These are phyloP conservation scores for Trifolium pratense DNA, from an alignment of 306 rosid species.

Conservation along the genomic window DNA sequence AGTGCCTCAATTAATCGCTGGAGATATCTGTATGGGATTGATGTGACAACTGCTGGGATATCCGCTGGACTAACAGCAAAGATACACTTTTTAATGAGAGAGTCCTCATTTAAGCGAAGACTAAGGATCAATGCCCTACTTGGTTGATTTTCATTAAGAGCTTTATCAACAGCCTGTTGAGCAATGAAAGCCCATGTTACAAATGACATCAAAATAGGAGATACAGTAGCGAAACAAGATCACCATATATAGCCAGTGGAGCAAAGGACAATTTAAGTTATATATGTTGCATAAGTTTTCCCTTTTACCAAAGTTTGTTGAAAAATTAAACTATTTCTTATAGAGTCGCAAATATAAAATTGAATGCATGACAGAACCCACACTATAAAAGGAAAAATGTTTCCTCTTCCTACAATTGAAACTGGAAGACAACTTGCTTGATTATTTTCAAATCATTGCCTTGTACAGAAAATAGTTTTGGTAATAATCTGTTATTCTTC, in stretches of 20 bases:
- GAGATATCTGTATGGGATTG: constrained; percentile 73
- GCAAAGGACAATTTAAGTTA: not conserved
- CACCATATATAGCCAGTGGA: constrained; percentile 5
- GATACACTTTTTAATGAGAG: constrained; percentile 70
- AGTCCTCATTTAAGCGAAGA: constrained; percentile 82
- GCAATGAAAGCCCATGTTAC: constrained; percentile 33
- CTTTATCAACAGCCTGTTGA: constrained; percentile 82
- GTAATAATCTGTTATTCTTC: constrained; percentile 17
- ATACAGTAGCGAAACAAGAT: constrained; percentile 20
- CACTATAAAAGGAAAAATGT: not conserved
- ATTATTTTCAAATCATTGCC: constrained; percentile 4
- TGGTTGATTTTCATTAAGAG: constrained; percentile 68
- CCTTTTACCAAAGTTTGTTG: not conserved
- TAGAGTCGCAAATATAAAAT: not conserved
- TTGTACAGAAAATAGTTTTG: constrained; percentile 15
- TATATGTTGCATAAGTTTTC: not conserved
- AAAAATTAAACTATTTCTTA: not conserved
- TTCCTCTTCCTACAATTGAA: constrained; percentile 19
- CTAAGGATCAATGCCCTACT: constrained; percentile 84
- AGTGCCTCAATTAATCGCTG: constrained; percentile 82
- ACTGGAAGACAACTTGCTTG: not conserved
- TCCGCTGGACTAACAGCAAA: constrained; percentile 70
- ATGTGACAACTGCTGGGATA: constrained; percentile 64
- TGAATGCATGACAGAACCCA: not conserved
- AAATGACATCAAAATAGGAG: constrained; percentile 16